Base-by-base conservation (phyloP, 257 asterid genomes). In the Lantana camara region DNA sequence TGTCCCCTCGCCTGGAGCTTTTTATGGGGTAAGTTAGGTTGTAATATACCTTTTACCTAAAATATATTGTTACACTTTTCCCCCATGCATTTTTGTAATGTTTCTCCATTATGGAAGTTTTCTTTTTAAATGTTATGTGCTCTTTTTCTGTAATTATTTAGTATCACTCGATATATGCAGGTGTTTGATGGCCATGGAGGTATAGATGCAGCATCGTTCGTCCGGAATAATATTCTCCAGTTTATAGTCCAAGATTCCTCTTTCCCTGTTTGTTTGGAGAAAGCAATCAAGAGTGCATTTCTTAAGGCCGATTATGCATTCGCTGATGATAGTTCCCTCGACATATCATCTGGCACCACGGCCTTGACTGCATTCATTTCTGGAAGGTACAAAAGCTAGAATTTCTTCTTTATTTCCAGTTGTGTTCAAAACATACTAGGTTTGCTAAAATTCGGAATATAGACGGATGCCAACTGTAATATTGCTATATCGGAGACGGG, bases 171-270 rank as follows among this genome's bases (percentile, higher is more conserved):
- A 40, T 14, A 37, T 44, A 35, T 30, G 57, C 80, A 89, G 96
- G 96, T 89, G 15, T 89, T 89, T 86, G 96, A 89, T 71, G 96
- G 96, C 17, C 96, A 89, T 77, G 96, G 96, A 50, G 95, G 96
- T 65, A 84, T 74, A 58, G 95, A 89, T 67, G 96, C 96, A 40
- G 93, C 95, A 49, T 55, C 74, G 55, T 89, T 79, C 59, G 63
- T 86, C 37, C 80, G 79, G 78, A 73, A 84, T 67, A 89, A 84
- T 58, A 79, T 89, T 72, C 95, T 89, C 61, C 70, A 82, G 77
- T 80, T 84, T 56, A 89, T 89, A 60, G 73, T 77, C 10, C 92
- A 86, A 71, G 96, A 89, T 57, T 81, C 93, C 1, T 82, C 63
- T 69, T 89, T 80, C 63, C 90, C 92, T 19, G 55, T 70, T 64